Base-by-base conservation (phyloP, 495 filamentous ascomycete species). In the Trichoderma asperelloides region DNA sequence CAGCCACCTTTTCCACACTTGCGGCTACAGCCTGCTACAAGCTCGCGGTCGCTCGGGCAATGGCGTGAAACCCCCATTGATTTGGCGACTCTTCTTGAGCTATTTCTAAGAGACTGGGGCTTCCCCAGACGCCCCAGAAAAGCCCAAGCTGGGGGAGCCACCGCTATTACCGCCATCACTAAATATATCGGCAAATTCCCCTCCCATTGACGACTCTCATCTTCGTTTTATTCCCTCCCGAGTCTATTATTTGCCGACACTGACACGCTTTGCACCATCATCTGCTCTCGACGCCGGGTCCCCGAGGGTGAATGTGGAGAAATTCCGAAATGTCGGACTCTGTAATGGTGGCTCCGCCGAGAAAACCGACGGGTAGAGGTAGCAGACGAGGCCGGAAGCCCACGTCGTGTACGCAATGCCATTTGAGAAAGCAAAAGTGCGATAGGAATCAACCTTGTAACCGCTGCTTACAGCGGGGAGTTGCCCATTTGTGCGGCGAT, bases 381-480 rank as follows among this genome's bases (percentile, higher is more conserved):
- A 60, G 55, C 55, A 28, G 27, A 60, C 23, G 55, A 60, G 55
- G 55, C 55, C 55, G 55, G 55, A 60, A 60, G 11, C 55, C 55
- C 55, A 60, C 55, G 3, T 60, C 55, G 9, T 60, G 55, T 21
- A 60, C 55, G 25, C 55, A 60, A 25, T 60, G 55, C 9, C 55
- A 60, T 30, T 2, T 60, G 25, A 60, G 55, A 12, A 60, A 60
- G 55, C 55, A 60, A 7, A 60, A 60, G 16, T 60, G 55, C 9
- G 55, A 60, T 30, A 23, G 55, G 16, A 60, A 60, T 11, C 55
- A 60, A 25, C 55, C 55, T 6, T 60, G 55, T 25, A 60, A 60
- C 25, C 55, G 55, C 23, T 60, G 55, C 27, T 12, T 60, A 13
- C 55, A 60, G 55, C 55, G 55, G 9, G 55, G 55, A 60, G 55